Conservation (phyloP, 164 flowering plant genomes). For the Amborella trichopoda region DNA sequence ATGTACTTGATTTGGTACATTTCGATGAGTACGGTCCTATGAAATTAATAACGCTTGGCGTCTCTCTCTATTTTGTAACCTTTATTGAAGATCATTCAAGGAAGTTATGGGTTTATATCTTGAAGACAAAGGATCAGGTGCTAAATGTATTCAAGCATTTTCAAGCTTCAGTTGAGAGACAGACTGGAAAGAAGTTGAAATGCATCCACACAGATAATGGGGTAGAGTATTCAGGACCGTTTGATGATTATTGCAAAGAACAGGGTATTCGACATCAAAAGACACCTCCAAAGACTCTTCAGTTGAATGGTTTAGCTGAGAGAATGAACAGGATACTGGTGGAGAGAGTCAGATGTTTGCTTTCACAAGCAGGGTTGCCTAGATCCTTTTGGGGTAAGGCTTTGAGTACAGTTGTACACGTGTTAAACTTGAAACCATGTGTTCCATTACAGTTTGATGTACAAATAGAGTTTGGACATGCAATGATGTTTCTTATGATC, state of each 20-base stretch:
- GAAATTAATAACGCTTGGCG: not conserved
- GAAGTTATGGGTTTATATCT: conserved; percentile 1
- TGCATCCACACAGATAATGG: too few relatives aligned
- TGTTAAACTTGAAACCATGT: not conserved
- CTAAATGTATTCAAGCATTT: not conserved
- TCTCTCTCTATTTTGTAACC: not conserved
- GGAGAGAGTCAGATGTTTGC: conserved; percentile 1
- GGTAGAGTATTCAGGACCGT: too few relatives aligned
- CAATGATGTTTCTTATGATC: not conserved
- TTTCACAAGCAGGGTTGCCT: not conserved
- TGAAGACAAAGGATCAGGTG: too few relatives aligned
- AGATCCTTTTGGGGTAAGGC: conserved; percentile 1
- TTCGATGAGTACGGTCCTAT: not conserved
- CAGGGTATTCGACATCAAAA: too few relatives aligned
- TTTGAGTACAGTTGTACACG: not conserved
- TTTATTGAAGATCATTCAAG: conserved; percentile 2
- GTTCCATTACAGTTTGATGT: not conserved
- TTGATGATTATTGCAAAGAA: too few relatives aligned
- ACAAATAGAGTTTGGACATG: not conserved
- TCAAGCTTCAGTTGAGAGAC: too few relatives aligned
- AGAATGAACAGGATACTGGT: not conserved
- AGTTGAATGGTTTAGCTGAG: too few relatives aligned
- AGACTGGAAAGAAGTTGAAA: too few relatives aligned
- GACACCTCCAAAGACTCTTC: too few relatives aligned
- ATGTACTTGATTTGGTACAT: not conserved